Base-by-base conservation (phyloP, 345 rosid species). In the Eucalyptus curtisii region DNA sequence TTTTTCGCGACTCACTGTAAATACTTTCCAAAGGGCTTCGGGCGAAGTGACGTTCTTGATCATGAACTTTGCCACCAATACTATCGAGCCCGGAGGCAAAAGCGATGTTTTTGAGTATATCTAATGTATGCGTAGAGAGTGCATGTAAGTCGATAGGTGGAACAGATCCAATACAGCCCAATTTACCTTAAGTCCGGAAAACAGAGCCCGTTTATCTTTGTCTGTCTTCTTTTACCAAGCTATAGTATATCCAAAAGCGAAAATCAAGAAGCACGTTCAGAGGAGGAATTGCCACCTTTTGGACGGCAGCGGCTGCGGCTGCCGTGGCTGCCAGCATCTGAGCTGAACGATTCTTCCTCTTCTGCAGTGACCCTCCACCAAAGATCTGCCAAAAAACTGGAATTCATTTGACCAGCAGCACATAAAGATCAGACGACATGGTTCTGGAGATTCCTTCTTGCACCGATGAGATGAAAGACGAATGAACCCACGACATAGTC, bases 1-100 rank as follows among this genome's bases (percentile, higher is more conserved):
- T 52, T 52, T 52, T 52, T 52, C 1, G 5, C 0, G 24, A 52
- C 2, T 19, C 19, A 52, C 0, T 4, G 4, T 19, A 10, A 71
- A 40, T 37, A 20, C 81, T 37, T 71, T 71, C 12, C 82, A 37
- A 37, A 5, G 13, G 82, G 82, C 81, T 33, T 20, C 4, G 3
- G 5, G 82, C 27, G 25, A 71, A 71, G 82, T 1, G 47, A 71
- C 47, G 4, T 19, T 37, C 47, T 71, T 71, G 82, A 71, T 71
- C 82, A 71, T 20, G 22, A 37, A 20, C 47, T 71, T 40, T 17
- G 13, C 81, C 25, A 40, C 1, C 11, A 33, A 20, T 10, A 64
- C 76, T 8, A 7, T 1, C 7, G 14, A 37, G 45, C 8, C 7
- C 4, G 5, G 81, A 71, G 27, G 82, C 8, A 4, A 40, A 71